phyloP scores from a whole-genome alignment of 208 protist species.

The Acanthamoeba lenticulata region DNA sequence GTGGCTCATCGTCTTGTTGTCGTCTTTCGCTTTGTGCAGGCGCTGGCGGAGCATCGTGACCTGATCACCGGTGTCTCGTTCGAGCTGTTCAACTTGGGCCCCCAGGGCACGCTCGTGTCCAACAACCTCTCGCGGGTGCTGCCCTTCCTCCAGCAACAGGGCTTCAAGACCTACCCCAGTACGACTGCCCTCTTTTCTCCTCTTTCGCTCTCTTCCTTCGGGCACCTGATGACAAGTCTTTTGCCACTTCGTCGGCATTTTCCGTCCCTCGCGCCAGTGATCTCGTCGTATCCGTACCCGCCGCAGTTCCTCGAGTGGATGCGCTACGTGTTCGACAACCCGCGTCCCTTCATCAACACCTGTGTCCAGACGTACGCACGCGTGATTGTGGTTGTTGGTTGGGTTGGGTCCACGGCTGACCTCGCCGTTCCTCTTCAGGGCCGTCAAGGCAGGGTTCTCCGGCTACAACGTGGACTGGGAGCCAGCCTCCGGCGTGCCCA shows the following conservation, averaged over 20 bases:
- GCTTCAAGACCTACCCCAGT: slow-evolving; percentile 51
- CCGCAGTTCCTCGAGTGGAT: slow-evolving; percentile 59
- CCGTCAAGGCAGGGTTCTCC: slow-evolving; percentile 66
- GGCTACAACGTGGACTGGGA: slow-evolving; percentile 78
- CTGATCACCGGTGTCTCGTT: slow-evolving; percentile 46
- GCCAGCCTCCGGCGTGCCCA: slow-evolving; percentile 46
- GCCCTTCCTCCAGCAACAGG: not conserved
- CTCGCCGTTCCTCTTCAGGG: not conserved
- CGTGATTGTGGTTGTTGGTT: not conserved
- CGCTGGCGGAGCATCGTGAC: not conserved
- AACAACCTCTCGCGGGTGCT: slow-evolving; percentile 41
- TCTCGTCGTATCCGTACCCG: slow-evolving; percentile 47
- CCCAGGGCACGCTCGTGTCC: slow-evolving; percentile 19
- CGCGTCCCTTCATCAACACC: not conserved
- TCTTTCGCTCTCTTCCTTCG: too few relatives aligned
- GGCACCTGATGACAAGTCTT: not conserved
- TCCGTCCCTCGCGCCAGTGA: not conserved
- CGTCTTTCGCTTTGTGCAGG: not conserved
- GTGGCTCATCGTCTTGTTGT: not conserved
- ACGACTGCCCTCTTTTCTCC: not conserved
- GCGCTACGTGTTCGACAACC: slow-evolving; percentile 34
- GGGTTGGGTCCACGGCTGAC: not conserved
- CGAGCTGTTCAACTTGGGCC: slow-evolving; percentile 45
- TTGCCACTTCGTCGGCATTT: not conserved
- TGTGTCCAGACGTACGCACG: not conserved